Percentiles rank a stretch among this genome's conserved stretches.
These are phyloP conservation scores for Thalassiosira hispida DNA, from an alignment of 352 stramenopile genomes.

Conservation along the genomic window DNA sequence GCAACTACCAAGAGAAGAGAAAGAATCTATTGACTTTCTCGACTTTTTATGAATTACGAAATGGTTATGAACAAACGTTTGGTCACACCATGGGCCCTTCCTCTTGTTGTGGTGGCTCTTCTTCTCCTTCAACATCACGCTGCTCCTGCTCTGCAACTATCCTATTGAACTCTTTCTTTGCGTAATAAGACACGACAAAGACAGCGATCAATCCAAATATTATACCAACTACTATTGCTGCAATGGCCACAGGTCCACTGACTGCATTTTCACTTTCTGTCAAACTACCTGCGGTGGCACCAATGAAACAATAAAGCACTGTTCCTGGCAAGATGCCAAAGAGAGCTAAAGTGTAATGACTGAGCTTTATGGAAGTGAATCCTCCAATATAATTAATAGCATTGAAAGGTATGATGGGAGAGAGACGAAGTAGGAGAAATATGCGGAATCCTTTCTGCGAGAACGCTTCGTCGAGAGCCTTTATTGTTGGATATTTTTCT, in stretches of 20 bases:
- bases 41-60: background rate
- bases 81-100: slow-evolving; percentile 5
- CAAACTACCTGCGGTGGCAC: slow-evolving; percentile 67
- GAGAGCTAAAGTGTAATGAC: slow-evolving; percentile 71
- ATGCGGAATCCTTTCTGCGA: slow-evolving; percentile 77
- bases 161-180: slow-evolving; percentile 71
- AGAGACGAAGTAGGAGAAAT: slow-evolving; percentile 82
- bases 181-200: slow-evolving; percentile 60
- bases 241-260: slow-evolving; percentile 35
- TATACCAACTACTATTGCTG: slow-evolving; percentile 55
- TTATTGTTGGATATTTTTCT: slow-evolving; percentile 76
- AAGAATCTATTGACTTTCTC: background rate
- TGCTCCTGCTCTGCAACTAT: slow-evolving; percentile 32
- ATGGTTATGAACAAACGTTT: background rate
- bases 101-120: slow-evolving; percentile 1
- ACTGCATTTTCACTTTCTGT: slow-evolving; percentile 43
- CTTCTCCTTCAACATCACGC: background rate
- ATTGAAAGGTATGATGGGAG: slow-evolving; percentile 84
- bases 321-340: slow-evolving; percentile 82
- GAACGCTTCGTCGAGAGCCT: slow-evolving; percentile 77
- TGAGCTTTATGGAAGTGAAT: slow-evolving; percentile 69
- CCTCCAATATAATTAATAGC: slow-evolving; percentile 84
- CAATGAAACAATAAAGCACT: slow-evolving; percentile 78
- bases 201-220: slow-evolving; percentile 59
- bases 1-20: background rate